Percentiles rank a stretch among this genome's conserved stretches.
phyloP scores from a whole-genome alignment of 2,329 filamentous ascomycete species.

The Paecilomyces variotii region DNA sequence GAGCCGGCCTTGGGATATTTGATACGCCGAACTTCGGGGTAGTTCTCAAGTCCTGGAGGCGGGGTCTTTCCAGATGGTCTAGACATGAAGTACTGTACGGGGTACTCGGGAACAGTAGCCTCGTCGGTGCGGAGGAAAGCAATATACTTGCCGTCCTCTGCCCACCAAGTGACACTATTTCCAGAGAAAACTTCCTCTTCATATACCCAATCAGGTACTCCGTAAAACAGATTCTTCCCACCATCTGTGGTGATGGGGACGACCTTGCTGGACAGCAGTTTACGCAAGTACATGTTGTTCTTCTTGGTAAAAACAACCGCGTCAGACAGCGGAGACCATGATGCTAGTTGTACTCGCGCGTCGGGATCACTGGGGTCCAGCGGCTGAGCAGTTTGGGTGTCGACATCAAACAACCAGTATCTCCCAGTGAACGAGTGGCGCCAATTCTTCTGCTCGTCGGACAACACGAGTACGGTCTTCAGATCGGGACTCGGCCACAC shows the following conservation, averaged over 20 bases:
- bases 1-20: constrained; percentile 97
- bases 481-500: constrained; percentile 74
- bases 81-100: constrained; percentile 86
- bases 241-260: constrained; percentile 78
- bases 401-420: constrained; percentile 92
- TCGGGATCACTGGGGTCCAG: constrained; percentile 62
- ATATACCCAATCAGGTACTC: constrained; percentile 95
- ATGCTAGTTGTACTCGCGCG: constrained; percentile 69
- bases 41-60: constrained; percentile 66
- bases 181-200: constrained; percentile 75
- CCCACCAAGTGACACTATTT: constrained; percentile 92
- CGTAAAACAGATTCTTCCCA: constrained; percentile 83
- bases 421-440: constrained; percentile 77
- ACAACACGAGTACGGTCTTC: constrained; percentile 76
- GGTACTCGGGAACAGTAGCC: constrained; percentile 81
- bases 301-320: constrained; percentile 80
- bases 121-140: constrained; percentile 94
- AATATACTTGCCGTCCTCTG: constrained; percentile 76
- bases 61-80: constrained; percentile 69
- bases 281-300: constrained; percentile 83
- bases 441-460: constrained; percentile 68
- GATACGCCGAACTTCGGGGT: constrained; percentile 83
- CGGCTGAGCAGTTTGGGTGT: constrained; percentile 66
- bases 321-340: constrained; percentile 82
- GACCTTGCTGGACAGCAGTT: constrained; percentile 51